Conservation (phyloP, 1,284 basidiomycete species). For the Ceratobasidium sp. region DNA sequence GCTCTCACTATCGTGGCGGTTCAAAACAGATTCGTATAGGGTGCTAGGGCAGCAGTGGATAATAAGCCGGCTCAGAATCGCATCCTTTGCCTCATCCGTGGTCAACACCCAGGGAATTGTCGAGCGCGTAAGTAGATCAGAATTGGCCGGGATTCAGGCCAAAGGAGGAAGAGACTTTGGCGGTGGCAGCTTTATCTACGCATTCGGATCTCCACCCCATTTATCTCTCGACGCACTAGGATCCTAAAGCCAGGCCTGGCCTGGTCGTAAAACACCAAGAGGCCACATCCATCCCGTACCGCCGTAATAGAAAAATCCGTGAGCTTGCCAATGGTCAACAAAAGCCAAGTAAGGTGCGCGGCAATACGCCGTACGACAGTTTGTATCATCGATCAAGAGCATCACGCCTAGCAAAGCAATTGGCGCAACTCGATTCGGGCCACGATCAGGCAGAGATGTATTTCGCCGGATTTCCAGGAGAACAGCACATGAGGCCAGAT, state of each 20-base stretch:
- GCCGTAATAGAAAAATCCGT: constrained; percentile 66
- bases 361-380: constrained; percentile 84
- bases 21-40: constrained; percentile 30
- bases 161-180: constrained; percentile 71
- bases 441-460: constrained; percentile 90
- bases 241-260: constrained; percentile 94
- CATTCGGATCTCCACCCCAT: constrained; percentile 88
- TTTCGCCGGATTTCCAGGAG: constrained; percentile 85
- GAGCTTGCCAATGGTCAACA: constrained; percentile 76
- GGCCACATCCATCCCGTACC: constrained; percentile 82
- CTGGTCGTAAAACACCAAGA: constrained; percentile 84
- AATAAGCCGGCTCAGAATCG: constrained; percentile 63
- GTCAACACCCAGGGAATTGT: constrained; percentile 90
- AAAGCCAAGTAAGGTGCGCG: constrained; percentile 76
- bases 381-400: constrained; percentile 88
- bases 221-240: constrained; percentile 75
- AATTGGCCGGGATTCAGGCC: constrained; percentile 95
- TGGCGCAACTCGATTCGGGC: constrained; percentile 91
- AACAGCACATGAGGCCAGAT: constrained; percentile 71
- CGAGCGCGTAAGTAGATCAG: constrained; percentile 72
- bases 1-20: constrained; percentile 52
- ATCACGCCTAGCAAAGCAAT: constrained; percentile 89
- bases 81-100: constrained; percentile 61
- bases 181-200: constrained; percentile 69
- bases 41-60: constrained; percentile 1